Percentiles rank a stretch among this genome's conserved stretches.
Evolutionary conservation across 306 rosid species (phyloP).

Genomic region (Rosa rugosa): DNA sequence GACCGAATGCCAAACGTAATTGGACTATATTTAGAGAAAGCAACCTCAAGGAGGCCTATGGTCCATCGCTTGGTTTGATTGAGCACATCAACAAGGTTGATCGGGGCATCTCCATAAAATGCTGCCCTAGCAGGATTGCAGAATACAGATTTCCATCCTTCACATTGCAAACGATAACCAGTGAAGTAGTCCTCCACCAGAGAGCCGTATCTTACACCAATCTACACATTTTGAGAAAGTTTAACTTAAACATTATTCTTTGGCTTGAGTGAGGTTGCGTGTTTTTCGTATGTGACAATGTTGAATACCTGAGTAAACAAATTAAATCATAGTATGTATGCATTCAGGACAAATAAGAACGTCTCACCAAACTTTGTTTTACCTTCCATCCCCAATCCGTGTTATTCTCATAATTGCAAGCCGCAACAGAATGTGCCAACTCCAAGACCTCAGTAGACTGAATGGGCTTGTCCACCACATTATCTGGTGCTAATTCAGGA

Average conservation of each 20-base stretch:
- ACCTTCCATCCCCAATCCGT: conserved; percentile 51
- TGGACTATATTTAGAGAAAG: conserved; percentile 31
- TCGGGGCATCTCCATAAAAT: conserved; percentile 41
- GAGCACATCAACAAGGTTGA: conserved; percentile 28
- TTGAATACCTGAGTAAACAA: not conserved
- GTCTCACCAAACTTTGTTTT: not conserved
- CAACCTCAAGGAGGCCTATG: conserved; percentile 32
- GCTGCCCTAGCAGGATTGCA: conserved; percentile 43
- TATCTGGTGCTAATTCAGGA: conserved; percentile 17
- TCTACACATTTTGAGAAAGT: not conserved
- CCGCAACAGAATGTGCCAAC: conserved; percentile 30
- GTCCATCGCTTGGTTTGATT: conserved; percentile 42
- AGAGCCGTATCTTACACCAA: conserved; percentile 45
- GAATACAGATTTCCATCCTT: conserved; percentile 42
- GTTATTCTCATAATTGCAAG: conserved; percentile 31
- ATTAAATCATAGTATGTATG: too few relatives aligned
- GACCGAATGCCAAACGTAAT: conserved; percentile 15
- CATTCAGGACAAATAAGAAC: too few relatives aligned
- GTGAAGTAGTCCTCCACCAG: conserved; percentile 39
- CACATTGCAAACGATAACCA: conserved; percentile 19
- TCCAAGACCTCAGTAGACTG: conserved; percentile 10
- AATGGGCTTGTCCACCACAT: conserved; percentile 28
- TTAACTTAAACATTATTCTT: not conserved
- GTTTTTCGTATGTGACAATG: not conserved
- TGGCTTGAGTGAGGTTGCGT: not conserved